Evolutionary conservation across 1,139 yeast genomes (phyloP), one percentile per base, ranked within the genome.

Genomic region (Yamadazyma jaroonii): DNA sequence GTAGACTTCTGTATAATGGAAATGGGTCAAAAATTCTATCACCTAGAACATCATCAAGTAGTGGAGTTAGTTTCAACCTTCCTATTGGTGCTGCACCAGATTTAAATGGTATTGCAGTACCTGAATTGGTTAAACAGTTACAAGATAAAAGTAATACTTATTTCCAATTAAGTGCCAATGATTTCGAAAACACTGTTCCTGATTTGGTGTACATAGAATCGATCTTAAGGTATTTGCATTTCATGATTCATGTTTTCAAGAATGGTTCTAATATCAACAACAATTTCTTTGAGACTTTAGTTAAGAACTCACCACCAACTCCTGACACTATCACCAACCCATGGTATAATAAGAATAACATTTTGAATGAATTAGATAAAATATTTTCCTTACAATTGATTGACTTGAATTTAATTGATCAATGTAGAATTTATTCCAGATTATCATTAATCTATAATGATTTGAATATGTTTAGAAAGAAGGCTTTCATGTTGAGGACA

Each of bases 181-280:
- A 78, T 39, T 68, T 74, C 11, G 89, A 82, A 43, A 95, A 90
- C 48, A 77, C 78, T 48, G 90, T 84, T 0, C 97, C 97, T 0
- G 92, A 84, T 45, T 61, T 84, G 3, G 90, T 89, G 0, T 85
- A 81, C 47, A 80, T 86, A 31, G 96, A 88, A 47, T 72, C 84
- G 3, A 66, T 84, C 4, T 51, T 89, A 29, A 69, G 96, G 39
- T 74, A 74, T 35, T 63, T 84, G 23, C 79, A 78, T 42, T 71
- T 86, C 38, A 72, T 85, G 73, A 71, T 83, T 1, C 59, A 71
- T 9, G 61, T 81, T 6, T 72, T 73, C 42, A 56, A 73, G 10
- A 49, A 55, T 5, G 80, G 81, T 4, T 70, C 74, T 9, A 80
- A 74, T 4, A 60, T 81, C 47, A 67, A 71, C 30, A 50, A 61